Evolutionary conservation across 331 rosid genomes (phyloP), one percentile per base, ranked within the genome.

Genomic region (Phaseolus coccineus): DNA sequence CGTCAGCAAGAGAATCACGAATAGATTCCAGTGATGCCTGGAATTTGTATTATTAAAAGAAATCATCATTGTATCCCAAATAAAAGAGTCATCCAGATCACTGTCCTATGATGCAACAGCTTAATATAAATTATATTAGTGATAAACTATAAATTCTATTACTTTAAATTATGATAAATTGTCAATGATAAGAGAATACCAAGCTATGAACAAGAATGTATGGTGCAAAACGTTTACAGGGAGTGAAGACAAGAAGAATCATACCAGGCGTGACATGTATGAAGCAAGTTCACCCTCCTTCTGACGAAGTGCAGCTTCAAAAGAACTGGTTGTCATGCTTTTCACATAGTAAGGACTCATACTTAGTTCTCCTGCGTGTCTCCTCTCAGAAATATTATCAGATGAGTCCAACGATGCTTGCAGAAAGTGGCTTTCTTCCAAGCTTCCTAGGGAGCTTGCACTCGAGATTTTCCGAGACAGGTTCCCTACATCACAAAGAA

Each of bases 241-340:
- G 47, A 81, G 73, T 35, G 69, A 57, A 70, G 81, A 69, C 59
- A 37, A 37, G 71, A 52, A 35, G 64, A 66, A 77, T 57, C 93
- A 39, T 85, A 96, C 99, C 99, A 93, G 58, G 83, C 98, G 99
- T 64, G 97, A 93, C 92, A 91, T 85, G 87, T 96, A 96, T 16
- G 98, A 96, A 80, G 98, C 92, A 86, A 96, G 98, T 88, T 96
- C 99, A 44, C 99, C 99, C 89, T 93, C 99, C 89, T 96, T 96
- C 80, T 96, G 98, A 76, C 99, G 97, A 84, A 96, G 93, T 53
- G 98, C 93, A 71, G 98, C 93, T 90, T 90, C 99, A 79, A 93
- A 96, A 75, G 99, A 73, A 86, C 94, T 92, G 75, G 96, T 87
- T 15, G 97, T 90, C 97, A 93, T 91, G 89, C 96, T 96, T 88